phyloP scores from a whole-genome alignment of 257 asterid species.

The Scutellaria baicalensis region DNA sequence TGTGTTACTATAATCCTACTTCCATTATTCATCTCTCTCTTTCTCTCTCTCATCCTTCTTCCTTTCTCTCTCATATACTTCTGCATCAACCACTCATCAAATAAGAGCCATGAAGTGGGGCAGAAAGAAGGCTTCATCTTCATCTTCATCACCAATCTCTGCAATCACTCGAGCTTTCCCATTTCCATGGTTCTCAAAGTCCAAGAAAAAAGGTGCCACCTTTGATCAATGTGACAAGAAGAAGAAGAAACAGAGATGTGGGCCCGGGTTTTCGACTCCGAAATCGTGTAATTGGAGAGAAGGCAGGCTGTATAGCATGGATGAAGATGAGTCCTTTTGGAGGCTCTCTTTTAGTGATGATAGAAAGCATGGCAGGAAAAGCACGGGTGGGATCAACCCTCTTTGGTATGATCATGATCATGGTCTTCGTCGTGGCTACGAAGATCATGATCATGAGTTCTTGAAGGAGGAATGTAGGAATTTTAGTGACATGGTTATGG shows the following conservation, averaged over 20 bases:
- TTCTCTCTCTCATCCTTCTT: neutral
- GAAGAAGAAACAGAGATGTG: conserved; percentile 10
- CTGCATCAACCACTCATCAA: neutral
- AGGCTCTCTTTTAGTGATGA: conserved; percentile 52
- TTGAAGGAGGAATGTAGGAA: conserved; percentile 9
- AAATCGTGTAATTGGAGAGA: conserved; percentile 12
- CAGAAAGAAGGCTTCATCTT: conserved; percentile 31
- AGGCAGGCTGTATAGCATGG: conserved; percentile 47
- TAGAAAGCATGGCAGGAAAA: conserved; percentile 20
- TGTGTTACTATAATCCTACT: conserved; percentile 17
- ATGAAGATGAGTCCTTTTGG: conserved; percentile 62
- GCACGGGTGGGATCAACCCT: conserved; percentile 35
- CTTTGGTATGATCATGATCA: conserved; percentile 27
- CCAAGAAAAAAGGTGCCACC: conserved; percentile 31
- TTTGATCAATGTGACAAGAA: conserved; percentile 10
- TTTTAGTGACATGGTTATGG: conserved; percentile 34
- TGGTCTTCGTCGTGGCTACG: conserved; percentile 9
- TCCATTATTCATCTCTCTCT: conserved; percentile 16
- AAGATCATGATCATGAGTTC: conserved; percentile 16
- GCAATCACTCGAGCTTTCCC: conserved; percentile 45
- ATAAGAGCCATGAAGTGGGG: conserved; percentile 51
- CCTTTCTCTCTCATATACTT: neutral
- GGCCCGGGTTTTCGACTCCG: conserved; percentile 6
- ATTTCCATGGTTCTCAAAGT: conserved; percentile 59
- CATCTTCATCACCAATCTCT: conserved; percentile 25